Evolutionary conservation across 1,284 basidiomycete genomes (phyloP).

Genomic region (Fomitopsis betulina): DNA sequence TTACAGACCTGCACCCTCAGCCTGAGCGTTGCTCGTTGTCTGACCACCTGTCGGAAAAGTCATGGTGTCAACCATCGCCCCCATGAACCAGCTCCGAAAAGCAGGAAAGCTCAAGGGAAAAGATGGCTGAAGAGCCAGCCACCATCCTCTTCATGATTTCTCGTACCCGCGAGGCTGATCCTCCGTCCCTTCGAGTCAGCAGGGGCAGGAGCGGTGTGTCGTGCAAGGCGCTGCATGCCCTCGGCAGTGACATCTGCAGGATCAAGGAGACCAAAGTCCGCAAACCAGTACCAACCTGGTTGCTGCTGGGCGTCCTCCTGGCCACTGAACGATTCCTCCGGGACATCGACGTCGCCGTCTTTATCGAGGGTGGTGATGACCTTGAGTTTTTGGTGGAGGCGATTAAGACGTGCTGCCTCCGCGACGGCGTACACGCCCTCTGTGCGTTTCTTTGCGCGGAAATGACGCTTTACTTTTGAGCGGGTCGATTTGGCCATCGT

Average conservation of each 20-base stretch:
- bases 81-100: slow-evolving; percentile 2
- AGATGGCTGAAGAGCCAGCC: slow-evolving; percentile 17
- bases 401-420: slow-evolving; percentile 79
- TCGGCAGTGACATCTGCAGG: slow-evolving; percentile 49
- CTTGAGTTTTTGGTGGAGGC: slow-evolving; percentile 70
- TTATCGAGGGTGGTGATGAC: slow-evolving; percentile 37
- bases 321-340: slow-evolving; percentile 14
- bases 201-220: not conserved
- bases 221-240: slow-evolving; percentile 30
- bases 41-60: slow-evolving; percentile 29
- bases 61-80: slow-evolving; percentile 26
- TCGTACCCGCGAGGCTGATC: not conserved
- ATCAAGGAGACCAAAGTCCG: slow-evolving; percentile 52
- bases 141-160: not conserved
- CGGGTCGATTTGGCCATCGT: slow-evolving; percentile 90
- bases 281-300: slow-evolving; percentile 66
- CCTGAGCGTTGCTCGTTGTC: slow-evolving; percentile 15
- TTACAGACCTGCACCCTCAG: slow-evolving; percentile 32
- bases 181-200: not conserved
- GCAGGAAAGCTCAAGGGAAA: slow-evolving; percentile 12
- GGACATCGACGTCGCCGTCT: slow-evolving; percentile 35
- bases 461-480: slow-evolving; percentile 84
- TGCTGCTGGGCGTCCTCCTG: slow-evolving; percentile 31
- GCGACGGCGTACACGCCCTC: slow-evolving; percentile 80
- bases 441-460: slow-evolving; percentile 82